Conservation (phyloP, 176 grass and related monocot genomes). For the Raddia guianensis region DNA sequence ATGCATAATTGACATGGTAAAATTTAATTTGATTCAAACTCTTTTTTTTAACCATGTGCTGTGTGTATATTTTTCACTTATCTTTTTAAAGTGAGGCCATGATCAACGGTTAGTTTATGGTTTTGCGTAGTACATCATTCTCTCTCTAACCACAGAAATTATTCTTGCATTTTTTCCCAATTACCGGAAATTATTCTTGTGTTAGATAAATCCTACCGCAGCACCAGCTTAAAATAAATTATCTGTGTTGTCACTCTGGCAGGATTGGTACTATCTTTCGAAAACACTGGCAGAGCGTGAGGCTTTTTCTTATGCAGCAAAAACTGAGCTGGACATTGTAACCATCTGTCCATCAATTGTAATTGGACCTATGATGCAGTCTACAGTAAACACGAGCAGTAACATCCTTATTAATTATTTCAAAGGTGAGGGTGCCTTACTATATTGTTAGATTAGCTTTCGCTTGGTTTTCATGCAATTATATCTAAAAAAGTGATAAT, state of each 20-base stretch:
- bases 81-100: not conserved
- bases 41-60: not conserved
- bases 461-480: not conserved
- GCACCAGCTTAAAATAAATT: not conserved
- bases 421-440: conserved; percentile 26
- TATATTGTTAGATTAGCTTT: conserved; percentile 11
- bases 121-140: not conserved
- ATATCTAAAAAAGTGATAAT: not conserved
- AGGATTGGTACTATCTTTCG: conserved; percentile 67
- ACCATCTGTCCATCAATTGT: conserved; percentile 43
- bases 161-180: not conserved
- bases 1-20: not conserved
- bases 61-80: not conserved
- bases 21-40: not conserved
- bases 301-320: conserved; percentile 48
- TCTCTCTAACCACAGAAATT: not conserved
- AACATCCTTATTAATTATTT: conserved; percentile 43
- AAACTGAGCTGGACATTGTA: conserved; percentile 51
- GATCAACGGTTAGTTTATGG: not conserved
- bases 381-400: conserved; percentile 49
- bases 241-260: conserved; percentile 16
- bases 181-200: not conserved
- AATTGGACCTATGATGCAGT: conserved; percentile 51
- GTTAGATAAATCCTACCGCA: not conserved
- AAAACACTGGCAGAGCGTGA: conserved; percentile 58